These are phyloP conservation scores for Colletotrichum musae DNA, from an alignment of 2,329 filamentous ascomycete genomes.

Conservation along the genomic window DNA sequence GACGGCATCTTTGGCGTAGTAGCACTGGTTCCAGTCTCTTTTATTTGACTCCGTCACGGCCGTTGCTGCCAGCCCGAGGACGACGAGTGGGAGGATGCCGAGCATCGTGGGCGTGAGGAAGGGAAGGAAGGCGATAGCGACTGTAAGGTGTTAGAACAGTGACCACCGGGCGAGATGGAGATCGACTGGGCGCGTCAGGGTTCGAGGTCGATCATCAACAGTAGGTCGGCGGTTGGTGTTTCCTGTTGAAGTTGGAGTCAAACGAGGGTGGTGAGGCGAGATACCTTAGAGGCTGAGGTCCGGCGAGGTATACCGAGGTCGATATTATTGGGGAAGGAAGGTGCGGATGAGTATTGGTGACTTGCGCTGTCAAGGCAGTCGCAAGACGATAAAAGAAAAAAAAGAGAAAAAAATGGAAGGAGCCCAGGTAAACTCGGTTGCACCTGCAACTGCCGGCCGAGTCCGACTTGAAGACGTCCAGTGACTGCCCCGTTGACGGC, in stretches of 20 bases:
- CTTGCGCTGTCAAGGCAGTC: neutral
- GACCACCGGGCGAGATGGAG: neutral
- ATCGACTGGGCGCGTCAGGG: no score
- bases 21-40: conserved; percentile 27
- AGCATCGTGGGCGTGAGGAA: neutral
- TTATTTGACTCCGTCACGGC: neutral
- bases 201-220: no score
- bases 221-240: no score
- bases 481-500: no score
- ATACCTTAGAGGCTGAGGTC: no score
- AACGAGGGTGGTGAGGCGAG: no score
- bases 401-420: neutral
- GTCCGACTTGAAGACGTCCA: no score
- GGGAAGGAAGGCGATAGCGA: neutral
- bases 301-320: no score
- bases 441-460: neutral
- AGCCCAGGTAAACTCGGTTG: neutral
- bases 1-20: conserved; percentile 25
- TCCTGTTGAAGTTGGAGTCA: no score
- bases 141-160: neutral
- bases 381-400: neutral
- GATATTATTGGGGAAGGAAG: neutral
- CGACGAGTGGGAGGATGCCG: conserved; percentile 5
- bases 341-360: neutral
- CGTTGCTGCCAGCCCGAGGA: neutral